Conservation (phyloP, 768 basidiomycete species). For the Lepiota subincarnata region DNA sequence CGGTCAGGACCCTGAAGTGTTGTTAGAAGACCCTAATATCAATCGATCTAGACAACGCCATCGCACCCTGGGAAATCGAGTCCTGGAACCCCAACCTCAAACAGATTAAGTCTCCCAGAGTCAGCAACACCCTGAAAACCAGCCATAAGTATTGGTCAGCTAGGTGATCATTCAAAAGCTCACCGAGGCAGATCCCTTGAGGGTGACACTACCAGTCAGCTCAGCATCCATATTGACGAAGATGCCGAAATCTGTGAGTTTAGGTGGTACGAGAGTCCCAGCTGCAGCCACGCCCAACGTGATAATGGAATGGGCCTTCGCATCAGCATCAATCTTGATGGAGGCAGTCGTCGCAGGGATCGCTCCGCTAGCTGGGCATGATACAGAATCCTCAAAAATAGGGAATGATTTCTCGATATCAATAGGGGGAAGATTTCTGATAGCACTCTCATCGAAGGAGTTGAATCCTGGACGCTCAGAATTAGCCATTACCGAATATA, state of each 20-base stretch:
- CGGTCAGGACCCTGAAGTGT: not conserved
- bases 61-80: conserved; percentile 19
- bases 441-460: conserved; percentile 17
- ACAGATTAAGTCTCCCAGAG: conserved; percentile 14
- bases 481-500: not conserved
- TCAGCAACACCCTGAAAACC: conserved; percentile 8
- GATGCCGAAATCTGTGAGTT: conserved; percentile 3
- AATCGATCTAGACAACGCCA: not conserved
- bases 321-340: conserved; percentile 5
- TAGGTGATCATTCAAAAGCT: not conserved
- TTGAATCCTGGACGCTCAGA: conserved; percentile 12
- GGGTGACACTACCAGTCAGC: not conserved
- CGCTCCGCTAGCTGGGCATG: not conserved
- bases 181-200: not conserved
- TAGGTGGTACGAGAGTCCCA: conserved; percentile 10
- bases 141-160: not conserved
- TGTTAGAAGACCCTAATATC: not conserved
- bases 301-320: conserved; percentile 5
- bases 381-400: conserved; percentile 16
- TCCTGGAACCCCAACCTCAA: conserved; percentile 14
- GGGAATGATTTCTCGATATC: conserved; percentile 20
- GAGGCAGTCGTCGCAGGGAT: not conserved
- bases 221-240: not conserved
- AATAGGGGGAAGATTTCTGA: conserved; percentile 19
- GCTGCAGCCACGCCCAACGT: conserved; percentile 7